Conservation (phyloP, 179 eudicot genomes). For the Heliamphora pulchella region DNA sequence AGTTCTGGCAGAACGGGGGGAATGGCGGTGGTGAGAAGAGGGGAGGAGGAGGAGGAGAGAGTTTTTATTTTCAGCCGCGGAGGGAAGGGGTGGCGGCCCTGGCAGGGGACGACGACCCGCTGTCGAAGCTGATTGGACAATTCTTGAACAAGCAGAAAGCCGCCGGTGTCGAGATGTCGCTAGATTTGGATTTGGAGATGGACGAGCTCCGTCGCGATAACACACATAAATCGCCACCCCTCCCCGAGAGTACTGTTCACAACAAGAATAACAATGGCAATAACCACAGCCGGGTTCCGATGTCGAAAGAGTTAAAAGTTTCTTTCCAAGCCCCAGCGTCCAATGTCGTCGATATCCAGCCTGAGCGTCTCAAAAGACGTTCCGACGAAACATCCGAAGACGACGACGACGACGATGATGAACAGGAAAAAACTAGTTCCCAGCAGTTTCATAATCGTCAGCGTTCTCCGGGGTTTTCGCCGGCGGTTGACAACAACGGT, state of each 20-base stretch:
- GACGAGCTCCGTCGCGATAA: constrained; percentile 6
- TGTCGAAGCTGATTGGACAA: constrained; percentile 14
- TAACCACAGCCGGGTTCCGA: background rate
- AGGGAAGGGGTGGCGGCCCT: background rate
- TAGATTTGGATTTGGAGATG: constrained; percentile 16
- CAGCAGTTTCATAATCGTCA: background rate
- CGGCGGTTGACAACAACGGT: background rate
- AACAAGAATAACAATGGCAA: background rate
- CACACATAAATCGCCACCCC: background rate
- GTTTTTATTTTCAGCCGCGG: background rate
- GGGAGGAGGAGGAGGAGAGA: background rate
- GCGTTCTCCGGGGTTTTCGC: background rate
- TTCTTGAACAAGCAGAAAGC: constrained; percentile 16
- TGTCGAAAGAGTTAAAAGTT: constrained; percentile 19
- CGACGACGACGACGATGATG: constrained; percentile 6
- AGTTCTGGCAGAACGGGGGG: constrained; percentile 14
- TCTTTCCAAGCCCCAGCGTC: constrained; percentile 17
- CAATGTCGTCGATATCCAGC: background rate
- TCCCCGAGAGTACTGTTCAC: constrained; percentile 10
- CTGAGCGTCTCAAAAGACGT: background rate
- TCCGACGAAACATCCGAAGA: background rate
- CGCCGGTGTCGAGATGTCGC: constrained; percentile 4
- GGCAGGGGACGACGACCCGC: constrained; percentile 15
- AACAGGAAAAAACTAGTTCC: constrained; percentile 13
- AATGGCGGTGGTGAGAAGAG: background rate